Percentiles rank a stretch among this genome's conserved stretches.
Conservation (phyloP, 2,329 filamentous ascomycete genomes). For the Neofusicoccum sp. region DNA sequence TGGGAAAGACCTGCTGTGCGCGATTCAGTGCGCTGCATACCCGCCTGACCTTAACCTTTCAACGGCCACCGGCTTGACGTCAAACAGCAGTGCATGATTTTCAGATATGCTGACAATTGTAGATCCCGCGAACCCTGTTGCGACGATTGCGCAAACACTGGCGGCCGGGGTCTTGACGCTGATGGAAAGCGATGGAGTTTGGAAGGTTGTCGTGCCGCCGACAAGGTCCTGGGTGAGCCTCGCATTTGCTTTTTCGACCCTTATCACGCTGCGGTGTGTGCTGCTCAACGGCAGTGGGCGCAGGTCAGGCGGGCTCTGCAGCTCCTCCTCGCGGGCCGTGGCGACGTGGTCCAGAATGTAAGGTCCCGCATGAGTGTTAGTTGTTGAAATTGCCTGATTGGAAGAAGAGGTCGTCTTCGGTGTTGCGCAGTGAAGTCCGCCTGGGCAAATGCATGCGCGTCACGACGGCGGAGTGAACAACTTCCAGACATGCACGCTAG, state of each 20-base stretch:
- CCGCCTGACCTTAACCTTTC: not conserved
- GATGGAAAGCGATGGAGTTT: not conserved
- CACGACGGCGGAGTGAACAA: not conserved
- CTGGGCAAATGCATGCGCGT: not conserved
- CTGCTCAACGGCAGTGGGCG: not conserved
- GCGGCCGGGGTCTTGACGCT: not conserved
- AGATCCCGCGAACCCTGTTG: conserved; percentile 2
- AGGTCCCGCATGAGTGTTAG: conserved; percentile 2
- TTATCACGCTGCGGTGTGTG: not conserved
- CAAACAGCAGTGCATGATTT: not conserved
- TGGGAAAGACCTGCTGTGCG: not conserved
- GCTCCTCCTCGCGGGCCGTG: not conserved
- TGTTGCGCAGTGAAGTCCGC: not conserved
- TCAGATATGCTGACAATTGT: conserved; percentile 1
- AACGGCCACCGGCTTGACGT: not conserved
- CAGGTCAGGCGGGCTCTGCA: conserved; percentile 1
- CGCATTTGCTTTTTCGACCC: not conserved
- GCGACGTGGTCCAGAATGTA: conserved; percentile 5
- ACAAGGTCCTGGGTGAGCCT: not conserved
- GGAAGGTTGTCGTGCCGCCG: not conserved
- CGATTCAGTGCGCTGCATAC: not conserved
- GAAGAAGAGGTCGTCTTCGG: not conserved
- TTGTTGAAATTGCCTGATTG: not conserved
- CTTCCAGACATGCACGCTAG: not conserved
- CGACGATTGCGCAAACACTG: conserved; percentile 2